Evolutionary conservation across 2,329 filamentous ascomycete species (phyloP).

Genomic region (Beauveria brongniartii): DNA sequence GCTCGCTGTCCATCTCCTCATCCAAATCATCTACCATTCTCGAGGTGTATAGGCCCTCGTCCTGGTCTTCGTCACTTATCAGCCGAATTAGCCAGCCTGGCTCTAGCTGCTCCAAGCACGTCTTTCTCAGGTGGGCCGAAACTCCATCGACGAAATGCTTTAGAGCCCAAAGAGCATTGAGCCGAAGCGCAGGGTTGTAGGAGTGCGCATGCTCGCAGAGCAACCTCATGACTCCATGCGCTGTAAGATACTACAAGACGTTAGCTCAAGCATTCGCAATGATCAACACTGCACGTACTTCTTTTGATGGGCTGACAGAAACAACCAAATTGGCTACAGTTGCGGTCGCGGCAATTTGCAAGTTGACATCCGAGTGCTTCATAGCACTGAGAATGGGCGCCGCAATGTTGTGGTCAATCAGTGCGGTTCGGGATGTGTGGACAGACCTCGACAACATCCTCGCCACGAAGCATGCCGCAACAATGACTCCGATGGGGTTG

Average conservation of each 20-base stretch:
- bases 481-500: constrained; percentile 70
- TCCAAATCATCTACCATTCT: constrained; percentile 38
- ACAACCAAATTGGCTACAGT: constrained; percentile 78
- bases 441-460: constrained; percentile 79
- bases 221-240: constrained; percentile 64
- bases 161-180: constrained; percentile 86
- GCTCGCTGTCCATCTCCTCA: constrained; percentile 51
- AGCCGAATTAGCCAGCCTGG: constrained; percentile 74
- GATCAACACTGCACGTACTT: constrained; percentile 46
- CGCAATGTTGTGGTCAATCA: constrained; percentile 79
- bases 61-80: constrained; percentile 57
- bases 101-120: constrained; percentile 68
- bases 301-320: constrained; percentile 85
- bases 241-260: constrained; percentile 55
- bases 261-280: constrained; percentile 16
- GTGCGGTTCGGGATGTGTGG: constrained; percentile 70
- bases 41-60: constrained; percentile 37
- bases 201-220: constrained; percentile 82
- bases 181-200: constrained; percentile 65
- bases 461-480: constrained; percentile 77
- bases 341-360: constrained; percentile 79
- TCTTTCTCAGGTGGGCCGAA: constrained; percentile 63
- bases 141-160: constrained; percentile 80
- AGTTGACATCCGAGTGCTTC: constrained; percentile 63
- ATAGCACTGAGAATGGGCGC: constrained; percentile 70